Evolutionary conservation across 2,329 filamentous ascomycete genomes (phyloP).

Genomic region (Fusarium pseudograminearum): DNA sequence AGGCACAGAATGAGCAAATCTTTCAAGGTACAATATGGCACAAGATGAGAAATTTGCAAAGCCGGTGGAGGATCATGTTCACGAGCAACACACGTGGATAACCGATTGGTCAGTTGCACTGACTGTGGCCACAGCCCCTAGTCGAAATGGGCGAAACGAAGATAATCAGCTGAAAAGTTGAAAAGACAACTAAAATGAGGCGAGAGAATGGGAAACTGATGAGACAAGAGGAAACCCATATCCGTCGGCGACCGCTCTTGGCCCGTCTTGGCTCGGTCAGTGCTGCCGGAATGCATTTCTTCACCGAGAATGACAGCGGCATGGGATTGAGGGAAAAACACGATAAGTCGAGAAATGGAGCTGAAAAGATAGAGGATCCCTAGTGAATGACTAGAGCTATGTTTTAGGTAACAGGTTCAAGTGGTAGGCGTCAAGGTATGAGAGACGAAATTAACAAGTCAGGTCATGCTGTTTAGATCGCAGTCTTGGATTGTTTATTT

Average conservation of each 20-base stretch:
- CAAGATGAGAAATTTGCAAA: slow-evolving; percentile 16
- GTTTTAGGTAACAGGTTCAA: slow-evolving; percentile 35
- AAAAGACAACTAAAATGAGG: slow-evolving; percentile 1
- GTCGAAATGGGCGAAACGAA: slow-evolving; percentile 29
- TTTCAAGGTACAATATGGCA: slow-evolving; percentile 7
- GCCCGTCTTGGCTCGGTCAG: slow-evolving; percentile 25
- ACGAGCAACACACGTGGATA: slow-evolving; percentile 38
- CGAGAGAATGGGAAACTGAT: slow-evolving; percentile 10
- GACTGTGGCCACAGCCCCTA: slow-evolving; percentile 21
- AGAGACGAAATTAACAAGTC: neutral
- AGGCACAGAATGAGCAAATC: slow-evolving; percentile 11
- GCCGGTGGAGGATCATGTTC: slow-evolving; percentile 6
- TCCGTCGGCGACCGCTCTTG: slow-evolving; percentile 17
- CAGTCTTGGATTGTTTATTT: neutral
- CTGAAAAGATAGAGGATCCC: slow-evolving; percentile 1
- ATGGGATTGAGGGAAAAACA: neutral
- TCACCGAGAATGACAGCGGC: slow-evolving; percentile 18
- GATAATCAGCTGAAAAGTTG: slow-evolving; percentile 14
- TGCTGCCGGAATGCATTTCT: slow-evolving; percentile 21
- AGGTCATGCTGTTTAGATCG: neutral
- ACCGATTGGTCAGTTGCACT: slow-evolving; percentile 33
- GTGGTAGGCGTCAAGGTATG: slow-evolving; percentile 16
- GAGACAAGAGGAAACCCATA: slow-evolving; percentile 24
- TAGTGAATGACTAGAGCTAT: slow-evolving; percentile 11
- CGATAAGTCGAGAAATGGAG: slow-evolving; percentile 8